phyloP scores from a whole-genome alignment of 768 basidiomycete genomes.

The Rhodosporidiobolus sp. region DNA sequence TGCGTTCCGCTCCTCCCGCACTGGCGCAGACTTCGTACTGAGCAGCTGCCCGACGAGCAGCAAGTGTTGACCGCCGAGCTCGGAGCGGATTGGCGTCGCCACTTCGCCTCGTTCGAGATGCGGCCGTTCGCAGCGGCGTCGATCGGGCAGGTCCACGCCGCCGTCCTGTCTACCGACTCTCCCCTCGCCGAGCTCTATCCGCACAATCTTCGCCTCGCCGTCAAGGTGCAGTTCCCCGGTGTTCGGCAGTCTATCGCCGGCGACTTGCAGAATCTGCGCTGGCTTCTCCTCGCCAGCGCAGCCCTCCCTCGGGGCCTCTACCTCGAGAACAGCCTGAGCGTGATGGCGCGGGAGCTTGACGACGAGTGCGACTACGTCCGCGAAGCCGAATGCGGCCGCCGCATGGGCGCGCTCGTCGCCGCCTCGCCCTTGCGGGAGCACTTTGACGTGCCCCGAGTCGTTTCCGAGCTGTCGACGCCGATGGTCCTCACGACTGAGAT shows the following conservation, averaged over 20 bases:
- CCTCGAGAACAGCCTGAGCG: conserved; percentile 79
- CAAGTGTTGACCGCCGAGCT: conserved; percentile 68
- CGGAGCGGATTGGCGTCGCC: conserved; percentile 67
- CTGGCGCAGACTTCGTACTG: conserved; percentile 44
- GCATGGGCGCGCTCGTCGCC: conserved; percentile 54
- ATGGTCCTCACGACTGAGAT: conserved; percentile 86
- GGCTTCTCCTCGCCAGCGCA: conserved; percentile 73
- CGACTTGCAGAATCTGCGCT: conserved; percentile 78
- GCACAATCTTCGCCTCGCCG: conserved; percentile 45
- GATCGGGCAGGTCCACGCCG: conserved; percentile 91
- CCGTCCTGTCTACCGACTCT: conserved; percentile 57
- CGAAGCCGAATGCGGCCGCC: conserved; percentile 69
- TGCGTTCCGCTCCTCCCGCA: conserved; percentile 46
- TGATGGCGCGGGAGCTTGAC: conserved; percentile 80
- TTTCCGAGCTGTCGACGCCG: conserved; percentile 74
- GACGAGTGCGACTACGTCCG: conserved; percentile 89
- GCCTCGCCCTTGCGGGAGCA: conserved; percentile 58
- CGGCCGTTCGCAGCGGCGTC: conserved; percentile 93
- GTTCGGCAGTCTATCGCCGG: conserved; percentile 80
- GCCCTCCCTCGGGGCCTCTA: conserved; percentile 85
- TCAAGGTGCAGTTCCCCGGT: conserved; percentile 93
- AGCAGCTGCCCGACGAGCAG: too few species aligned
- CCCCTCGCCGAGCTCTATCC: conserved; percentile 53
- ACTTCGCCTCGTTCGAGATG: conserved; percentile 73
- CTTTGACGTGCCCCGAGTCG: conserved; percentile 77